These are phyloP conservation scores for Cercospora zeina DNA, from an alignment of 2,329 filamentous ascomycete species.

Conservation along the genomic window DNA sequence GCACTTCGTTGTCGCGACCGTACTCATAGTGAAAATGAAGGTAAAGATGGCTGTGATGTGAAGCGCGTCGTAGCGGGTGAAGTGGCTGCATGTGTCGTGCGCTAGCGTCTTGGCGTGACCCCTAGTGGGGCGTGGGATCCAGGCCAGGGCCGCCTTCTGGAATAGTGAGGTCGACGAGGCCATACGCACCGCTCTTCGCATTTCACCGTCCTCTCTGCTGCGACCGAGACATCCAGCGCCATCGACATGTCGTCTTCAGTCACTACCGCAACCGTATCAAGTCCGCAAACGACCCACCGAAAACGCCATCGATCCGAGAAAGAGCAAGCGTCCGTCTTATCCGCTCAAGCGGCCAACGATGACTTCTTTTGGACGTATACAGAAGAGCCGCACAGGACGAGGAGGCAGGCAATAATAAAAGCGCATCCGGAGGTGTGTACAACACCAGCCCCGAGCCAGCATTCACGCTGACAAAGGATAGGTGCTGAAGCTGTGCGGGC, in stretches of 20 bases:
- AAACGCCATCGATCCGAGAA: constrained; percentile 13
- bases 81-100: constrained; percentile 1
- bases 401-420: constrained; percentile 93
- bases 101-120: not conserved
- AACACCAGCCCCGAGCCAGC: constrained; percentile 47
- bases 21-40: not conserved
- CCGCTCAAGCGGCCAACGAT: constrained; percentile 39
- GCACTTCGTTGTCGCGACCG: not conserved
- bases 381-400: constrained; percentile 90
- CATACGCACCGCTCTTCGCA: not conserved
- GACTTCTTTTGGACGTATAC: constrained; percentile 99
- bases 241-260: constrained; percentile 26
- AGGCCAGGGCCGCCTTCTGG: constrained; percentile 1
- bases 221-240: not conserved
- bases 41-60: not conserved
- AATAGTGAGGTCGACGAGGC: not conserved
- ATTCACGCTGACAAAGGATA: constrained; percentile 45
- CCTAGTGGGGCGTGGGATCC: not conserved
- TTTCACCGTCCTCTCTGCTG: not conserved
- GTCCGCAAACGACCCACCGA: constrained; percentile 13
- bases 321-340: constrained; percentile 25
- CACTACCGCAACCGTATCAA: constrained; percentile 32
- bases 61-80: not conserved
- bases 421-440: constrained; percentile 74
- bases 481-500: constrained; percentile 96